These are phyloP conservation scores for Sideroxylon spinosum DNA, from an alignment of 179 eudicot genomes.

Conservation along the genomic window DNA sequence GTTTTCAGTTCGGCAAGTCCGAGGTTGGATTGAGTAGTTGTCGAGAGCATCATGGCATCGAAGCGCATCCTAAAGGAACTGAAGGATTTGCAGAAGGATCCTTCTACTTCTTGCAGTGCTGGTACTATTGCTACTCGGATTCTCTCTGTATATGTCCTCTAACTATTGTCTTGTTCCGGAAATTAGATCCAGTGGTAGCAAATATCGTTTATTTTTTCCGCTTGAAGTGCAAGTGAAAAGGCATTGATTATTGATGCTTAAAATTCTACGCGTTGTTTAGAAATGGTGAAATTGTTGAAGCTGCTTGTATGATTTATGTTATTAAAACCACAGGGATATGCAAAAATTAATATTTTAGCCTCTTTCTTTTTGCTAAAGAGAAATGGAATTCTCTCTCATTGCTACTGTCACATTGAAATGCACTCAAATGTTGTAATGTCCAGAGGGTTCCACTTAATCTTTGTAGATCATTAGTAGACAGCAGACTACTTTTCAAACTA, in stretches of 20 bases:
- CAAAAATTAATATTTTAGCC: too few species aligned
- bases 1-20: neutral
- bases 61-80: slow-evolving; percentile 25
- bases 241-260: neutral
- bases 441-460: too few species aligned
- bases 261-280: neutral
- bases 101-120: slow-evolving; percentile 26
- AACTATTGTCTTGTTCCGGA: neutral
- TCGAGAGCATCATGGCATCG: slow-evolving; percentile 18
- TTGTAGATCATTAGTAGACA: too few species aligned
- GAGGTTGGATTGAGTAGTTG: neutral
- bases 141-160: neutral
- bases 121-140: slow-evolving; percentile 1
- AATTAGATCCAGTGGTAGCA: neutral
- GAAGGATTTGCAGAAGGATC: slow-evolving; percentile 20
- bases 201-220: neutral
- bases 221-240: neutral
- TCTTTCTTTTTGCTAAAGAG: too few species aligned
- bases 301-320: neutral
- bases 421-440: neutral
- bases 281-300: neutral
- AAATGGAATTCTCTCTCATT: neutral
- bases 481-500: too few species aligned
- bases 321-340: neutral
- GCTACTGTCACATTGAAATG: neutral